Evolutionary conservation across 768 basidiomycete genomes (phyloP).

Genomic region (Rhizopogon salebrosus): DNA sequence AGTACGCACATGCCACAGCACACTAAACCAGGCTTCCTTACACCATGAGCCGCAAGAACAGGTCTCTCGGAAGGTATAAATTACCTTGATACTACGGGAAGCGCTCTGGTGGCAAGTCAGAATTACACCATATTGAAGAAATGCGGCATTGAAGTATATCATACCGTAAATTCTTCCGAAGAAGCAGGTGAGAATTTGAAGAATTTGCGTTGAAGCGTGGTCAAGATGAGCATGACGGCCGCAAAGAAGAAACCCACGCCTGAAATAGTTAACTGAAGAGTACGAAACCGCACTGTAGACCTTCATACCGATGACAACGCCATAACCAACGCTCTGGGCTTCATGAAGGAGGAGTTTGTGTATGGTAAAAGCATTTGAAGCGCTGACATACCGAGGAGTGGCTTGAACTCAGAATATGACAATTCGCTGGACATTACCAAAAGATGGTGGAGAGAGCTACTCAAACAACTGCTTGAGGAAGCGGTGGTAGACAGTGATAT

Average conservation of each 20-base stretch:
- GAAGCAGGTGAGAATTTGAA: constrained; percentile 40
- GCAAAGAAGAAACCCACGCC: constrained; percentile 51
- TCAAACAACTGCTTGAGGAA: background rate
- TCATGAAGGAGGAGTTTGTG: background rate
- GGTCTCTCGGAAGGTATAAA: background rate
- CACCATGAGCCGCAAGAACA: background rate
- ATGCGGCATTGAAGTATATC: background rate
- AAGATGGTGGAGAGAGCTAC: background rate
- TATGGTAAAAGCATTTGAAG: background rate
- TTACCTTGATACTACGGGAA: constrained; percentile 41
- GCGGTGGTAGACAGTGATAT: background rate
- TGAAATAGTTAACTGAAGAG: constrained; percentile 7
- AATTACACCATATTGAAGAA: background rate
- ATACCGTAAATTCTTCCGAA: constrained; percentile 46
- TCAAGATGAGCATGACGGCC: constrained; percentile 40
- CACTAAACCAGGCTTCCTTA: constrained; percentile 39
- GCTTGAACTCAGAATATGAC: constrained; percentile 33
- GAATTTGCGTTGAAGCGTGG: constrained; percentile 41
- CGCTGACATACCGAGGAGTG: constrained; percentile 29
- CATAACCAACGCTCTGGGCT: constrained; percentile 45
- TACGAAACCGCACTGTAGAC: background rate
- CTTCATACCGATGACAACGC: constrained; percentile 41
- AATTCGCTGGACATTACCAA: constrained; percentile 11
- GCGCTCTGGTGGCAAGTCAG: constrained; percentile 29
- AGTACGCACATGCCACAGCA: constrained; percentile 42